Evolutionary conservation across 768 basidiomycete genomes (phyloP), one percentile per base, ranked within the genome.

Genomic region (Tephrocybe sp.): DNA sequence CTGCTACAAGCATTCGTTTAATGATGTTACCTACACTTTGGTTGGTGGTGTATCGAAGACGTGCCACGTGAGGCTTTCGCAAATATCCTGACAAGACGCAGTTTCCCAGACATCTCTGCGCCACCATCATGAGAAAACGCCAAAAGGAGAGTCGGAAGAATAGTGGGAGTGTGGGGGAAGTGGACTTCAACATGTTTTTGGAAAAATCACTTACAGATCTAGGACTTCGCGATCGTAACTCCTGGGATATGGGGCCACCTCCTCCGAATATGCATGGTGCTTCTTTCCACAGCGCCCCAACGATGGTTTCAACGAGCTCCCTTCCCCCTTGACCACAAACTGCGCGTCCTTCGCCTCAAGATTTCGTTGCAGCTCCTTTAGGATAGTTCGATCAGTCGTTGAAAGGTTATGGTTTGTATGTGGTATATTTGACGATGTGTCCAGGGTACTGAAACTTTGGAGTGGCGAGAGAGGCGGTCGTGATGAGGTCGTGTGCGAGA

Each of bases 81-180:
- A 79, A 10, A 80, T 68, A 45, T 79, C 77, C 44, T 76, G 72
- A 49, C 73, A 72, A 57, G 78, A 80, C 46, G 74, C 65, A 14
- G 77, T 80, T 62, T 87, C 85, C 84, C 85, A 85, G 16, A 84
- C 77, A 57, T 88, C 87, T 54, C 87, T 88, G 60, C 47, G 57
- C 50, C 52, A 60, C 53, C 55, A 60, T 57, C 53, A 59, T 44
- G 33, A 48, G 49, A 41, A 41, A 48, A 43, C 23, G 38, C 33
- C 36, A 48, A 35, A 43, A 22, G 44, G 17, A 36, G 35, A 39
- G 46, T 47, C 13, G 40, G 32, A 45, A 48, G 20, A 35, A 40
- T 47, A 40, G 22, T 46, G 23, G 38, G 41, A 17, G n/a, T 8
- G 30, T n/a, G 30, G 40, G 13, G 13, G 30, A 49, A 41, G 19